Evolutionary conservation across 345 rosid genomes (phyloP), one percentile per base, ranked within the genome.

Genomic region (Syzygium aromaticum): DNA sequence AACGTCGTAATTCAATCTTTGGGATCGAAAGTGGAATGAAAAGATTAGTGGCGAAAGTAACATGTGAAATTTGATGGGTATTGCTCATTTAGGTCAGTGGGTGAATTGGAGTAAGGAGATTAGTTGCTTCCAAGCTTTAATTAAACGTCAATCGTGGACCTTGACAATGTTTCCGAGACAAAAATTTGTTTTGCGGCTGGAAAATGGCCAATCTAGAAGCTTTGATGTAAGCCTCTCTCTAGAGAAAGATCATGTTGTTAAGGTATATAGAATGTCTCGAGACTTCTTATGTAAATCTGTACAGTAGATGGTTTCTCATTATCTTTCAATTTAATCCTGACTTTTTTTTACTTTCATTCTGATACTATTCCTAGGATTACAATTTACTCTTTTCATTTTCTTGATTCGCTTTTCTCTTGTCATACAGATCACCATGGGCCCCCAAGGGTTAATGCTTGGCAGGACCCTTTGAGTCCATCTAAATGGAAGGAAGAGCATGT

Each of bases 401-500:
- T 59, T 80, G 67, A 59, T 57, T 51, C 5, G 8, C 43, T 30
- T 19, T 77, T 86, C 19, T 78, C 52, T 54, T 87, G 84, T 84
- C 30, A 86, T 52, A 88, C 94, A 97, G 98, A 95, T 93, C 98
- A 94, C 92, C 99, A 95, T 90, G 99, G 97, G 64, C 94, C 96
- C 30, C 93, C 93, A 40, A 96, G 92, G 91, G 92, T 97, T 88
- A 94, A 96, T 88, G 90, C 87, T 85, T 97, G 99, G 99, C 86
- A 92, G 86, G 97, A 95, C 85, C 99, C 99, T n/a, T 88, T 91
- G 96, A 94, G 87, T 90, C 99, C 99, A 54, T 91, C 96, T 80
- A 93, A 94, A 86, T 98, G 99, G 99, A 98, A 98, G 88, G 99
- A 96, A 87, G 98, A 96, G 90, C 99, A 98, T 52, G 99, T 96